Conservation (phyloP, 768 basidiomycete species). For the Mycena leptocephala region DNA sequence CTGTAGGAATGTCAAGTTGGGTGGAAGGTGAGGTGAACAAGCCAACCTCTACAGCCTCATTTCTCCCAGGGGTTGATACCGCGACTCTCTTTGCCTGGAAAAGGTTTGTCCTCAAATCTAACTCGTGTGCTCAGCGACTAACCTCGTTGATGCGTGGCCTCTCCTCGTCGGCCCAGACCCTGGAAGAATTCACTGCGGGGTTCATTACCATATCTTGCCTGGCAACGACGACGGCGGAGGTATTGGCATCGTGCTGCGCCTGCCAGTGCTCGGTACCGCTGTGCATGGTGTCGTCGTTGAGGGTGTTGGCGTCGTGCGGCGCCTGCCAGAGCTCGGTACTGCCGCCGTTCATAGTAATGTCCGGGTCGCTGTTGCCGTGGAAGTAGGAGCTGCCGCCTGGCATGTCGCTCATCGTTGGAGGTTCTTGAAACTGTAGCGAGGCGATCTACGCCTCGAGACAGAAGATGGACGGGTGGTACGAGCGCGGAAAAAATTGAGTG, state of each 20-base stretch:
- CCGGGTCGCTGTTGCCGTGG: background rate
- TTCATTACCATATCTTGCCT: background rate
- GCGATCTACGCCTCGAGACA: conserved; percentile 8
- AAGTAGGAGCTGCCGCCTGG: background rate
- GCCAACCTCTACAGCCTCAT: background rate
- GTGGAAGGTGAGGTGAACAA: background rate
- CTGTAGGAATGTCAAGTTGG: background rate
- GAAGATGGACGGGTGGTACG: background rate
- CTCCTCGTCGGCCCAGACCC: background rate
- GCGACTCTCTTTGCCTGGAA: background rate
- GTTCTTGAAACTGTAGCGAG: background rate
- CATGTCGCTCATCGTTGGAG: conserved; percentile 4
- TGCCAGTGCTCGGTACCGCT: too few species aligned
- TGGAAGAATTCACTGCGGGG: background rate
- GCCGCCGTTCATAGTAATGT: background rate
- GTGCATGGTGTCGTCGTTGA: too few species aligned
- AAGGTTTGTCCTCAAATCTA: background rate
- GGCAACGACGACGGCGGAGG: too few species aligned
- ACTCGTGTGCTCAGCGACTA: background rate
- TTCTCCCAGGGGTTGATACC: background rate
- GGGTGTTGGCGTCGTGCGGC: too few species aligned
- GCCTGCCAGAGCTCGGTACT: too few species aligned
- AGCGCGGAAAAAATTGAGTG: background rate
- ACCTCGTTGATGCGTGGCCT: background rate
- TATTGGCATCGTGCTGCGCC: background rate